These are phyloP conservation scores for Vitis labrusca DNA, from an alignment of 164 flowering plant genomes.

Conservation along the genomic window DNA sequence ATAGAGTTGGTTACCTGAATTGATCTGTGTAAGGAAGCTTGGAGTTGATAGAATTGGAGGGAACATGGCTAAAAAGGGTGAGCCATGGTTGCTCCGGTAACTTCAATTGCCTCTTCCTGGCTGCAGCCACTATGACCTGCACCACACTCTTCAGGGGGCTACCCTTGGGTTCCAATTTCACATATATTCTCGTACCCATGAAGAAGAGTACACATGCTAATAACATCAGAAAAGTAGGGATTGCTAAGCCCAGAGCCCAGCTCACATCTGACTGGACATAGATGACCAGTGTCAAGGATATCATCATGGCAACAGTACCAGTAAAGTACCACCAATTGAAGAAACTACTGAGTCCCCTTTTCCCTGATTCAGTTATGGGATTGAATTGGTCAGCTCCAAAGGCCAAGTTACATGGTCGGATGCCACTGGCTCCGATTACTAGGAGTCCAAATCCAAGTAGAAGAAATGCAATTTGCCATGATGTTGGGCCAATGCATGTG, in stretches of 20 bases:
- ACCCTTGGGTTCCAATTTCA: conserved; percentile 5
- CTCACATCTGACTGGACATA: conserved; percentile 30
- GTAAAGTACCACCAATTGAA: conserved; percentile 37
- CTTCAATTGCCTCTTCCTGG: conserved; percentile 12
- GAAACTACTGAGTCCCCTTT: conserved; percentile 27
- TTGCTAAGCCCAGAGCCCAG: conserved; percentile 32
- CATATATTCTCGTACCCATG: conserved; percentile 10
- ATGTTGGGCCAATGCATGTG: conserved; percentile 8
- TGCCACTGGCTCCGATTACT: conserved; percentile 19
- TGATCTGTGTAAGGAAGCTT: conserved; percentile 34
- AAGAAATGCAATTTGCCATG: conserved; percentile 17
- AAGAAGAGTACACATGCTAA: conserved; percentile 11
- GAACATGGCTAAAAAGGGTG: conserved; percentile 17
- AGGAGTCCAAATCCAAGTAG: conserved; percentile 10
- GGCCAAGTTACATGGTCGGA: conserved; percentile 25
- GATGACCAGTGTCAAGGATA: conserved; percentile 28
- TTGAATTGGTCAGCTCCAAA: conserved; percentile 29
- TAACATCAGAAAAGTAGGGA: conserved; percentile 19
- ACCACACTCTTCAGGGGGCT: conserved; percentile 9
- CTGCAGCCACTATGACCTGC: conserved; percentile 10
- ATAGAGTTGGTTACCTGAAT: conserved; percentile 24
- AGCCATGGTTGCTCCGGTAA: conserved; percentile 19
- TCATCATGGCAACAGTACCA: conserved; percentile 22
- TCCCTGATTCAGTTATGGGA: conserved; percentile 24
- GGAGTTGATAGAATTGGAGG: conserved; percentile 23